Evolutionary conservation across 202 grass and related monocot species (phyloP), one percentile per base, ranked within the genome.

Genomic region (Dendrocalamus latiflorus): DNA sequence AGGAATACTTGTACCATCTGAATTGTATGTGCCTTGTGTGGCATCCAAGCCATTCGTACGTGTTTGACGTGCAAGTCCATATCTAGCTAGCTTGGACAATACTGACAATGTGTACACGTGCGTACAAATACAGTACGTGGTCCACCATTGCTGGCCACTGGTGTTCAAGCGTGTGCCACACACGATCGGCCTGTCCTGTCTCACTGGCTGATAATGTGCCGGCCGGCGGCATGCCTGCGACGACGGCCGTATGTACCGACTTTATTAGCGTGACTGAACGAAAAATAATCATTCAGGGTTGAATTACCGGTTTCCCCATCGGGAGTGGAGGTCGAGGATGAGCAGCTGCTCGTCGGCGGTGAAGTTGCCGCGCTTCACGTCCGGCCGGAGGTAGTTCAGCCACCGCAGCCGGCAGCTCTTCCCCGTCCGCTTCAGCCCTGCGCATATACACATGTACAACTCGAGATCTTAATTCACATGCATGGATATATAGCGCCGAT

Each of bases 341-440:
- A 96, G 90, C 55, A 90, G 81, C 83, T 96, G 93, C 70, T 96
- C 93, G 21, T 96, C 90, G 24, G 88, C 61, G 56, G 88, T 92
- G 72, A 96, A 86, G 88, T 96, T 96, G 30, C 93, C 93, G 13
- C 88, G 90, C 61, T 89, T 89, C 17, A 96, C 83, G 70, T 93
- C 88, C 1, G 93, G 93, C 24, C 90, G 83, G 68, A 96, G 93
- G 74, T 96, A 96, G 88, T 96, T 96, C 20, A 93, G 93, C 93
- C 93, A 96, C 49, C 93, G 90, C 17, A 96, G 88, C 58, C 93
- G 82, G 86, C 93, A 96, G 84, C 93, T 96, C 88, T 96, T 96
- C 39, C 93, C 93, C 1, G 88, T 96, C 65, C 93, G 68, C 66
- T 87, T 91, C 81, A 95, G 70, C n/a, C 88, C 93, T 94, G 15